Evolutionary conservation across 2,329 filamentous ascomycete species (phyloP), one percentile per base, ranked within the genome.

Genomic region (Venturia aucupariae): DNA sequence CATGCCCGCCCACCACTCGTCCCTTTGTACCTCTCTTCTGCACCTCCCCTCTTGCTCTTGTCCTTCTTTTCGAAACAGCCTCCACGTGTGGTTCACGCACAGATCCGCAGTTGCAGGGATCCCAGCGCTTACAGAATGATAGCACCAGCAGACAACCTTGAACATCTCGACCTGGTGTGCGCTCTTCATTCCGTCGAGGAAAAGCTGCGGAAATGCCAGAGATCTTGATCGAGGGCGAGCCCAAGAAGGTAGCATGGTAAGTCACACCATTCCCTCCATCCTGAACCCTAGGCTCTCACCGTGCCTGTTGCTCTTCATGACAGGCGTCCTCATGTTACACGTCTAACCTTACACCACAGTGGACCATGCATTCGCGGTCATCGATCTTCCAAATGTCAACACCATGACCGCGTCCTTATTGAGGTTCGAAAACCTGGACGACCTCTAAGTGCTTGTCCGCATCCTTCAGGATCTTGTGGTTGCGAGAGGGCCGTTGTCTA

Each of bases 201-300:
- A 46, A 22, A 44, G 24, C 64, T 61, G 64, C 67, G 68, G 79
- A 72, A 64, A 89, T 89, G 87, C 85, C 85, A 72, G 79, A 86
- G 72, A 71, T 75, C 64, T 71, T 73, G 60, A 86, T 90, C 69
- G 84, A 89, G 71, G 87, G 86, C 67, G 80, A 85, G 74, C 88
- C 88, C 76, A 88, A 85, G 74, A 90, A 90, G 79, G 87, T 90
- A 81, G 87, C 87, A 72, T 90, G 87, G 87, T 90, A 82, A 71
- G 86, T 72, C 19, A 51, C 19, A n/a, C n/a, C 27, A 46, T 61
- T 61, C 44, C 57, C 61, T 61, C 62, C 7, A 3, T 38, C 35
- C 35, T 38, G 10, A 4, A 35, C 32, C 10, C 32, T 35, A 4
- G 4, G 61, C 13, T 48, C 24, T 42, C 39, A 30, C 6, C 24